Conservation (phyloP, 2,329 filamentous ascomycete species). For the Fusarium tanahbumbuense region DNA sequence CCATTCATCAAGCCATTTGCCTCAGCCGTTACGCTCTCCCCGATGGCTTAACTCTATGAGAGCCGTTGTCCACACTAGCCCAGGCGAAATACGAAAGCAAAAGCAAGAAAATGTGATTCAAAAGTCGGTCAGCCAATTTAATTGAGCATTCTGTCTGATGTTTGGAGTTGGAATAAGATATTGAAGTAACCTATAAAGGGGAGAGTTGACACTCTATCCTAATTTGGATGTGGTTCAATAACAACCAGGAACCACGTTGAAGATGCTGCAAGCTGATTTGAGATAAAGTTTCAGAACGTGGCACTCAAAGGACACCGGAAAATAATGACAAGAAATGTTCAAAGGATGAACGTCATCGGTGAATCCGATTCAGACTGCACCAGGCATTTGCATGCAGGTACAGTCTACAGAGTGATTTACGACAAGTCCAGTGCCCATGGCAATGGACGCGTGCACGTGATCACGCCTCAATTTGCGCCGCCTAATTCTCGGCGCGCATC, state of each 20-base stretch:
- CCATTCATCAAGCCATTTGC: not conserved
- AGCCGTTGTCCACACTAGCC: not conserved
- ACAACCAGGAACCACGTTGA: not conserved
- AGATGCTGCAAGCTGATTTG: not conserved
- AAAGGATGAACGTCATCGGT: not conserved
- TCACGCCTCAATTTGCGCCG: conserved; percentile 47
- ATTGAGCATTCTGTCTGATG: not conserved
- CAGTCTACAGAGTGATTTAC: not conserved
- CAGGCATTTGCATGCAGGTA: not conserved
- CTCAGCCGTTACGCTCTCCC: conserved; percentile 1
- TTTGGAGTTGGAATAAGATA: not conserved
- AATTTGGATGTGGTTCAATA: not conserved
- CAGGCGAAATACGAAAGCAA: not conserved
- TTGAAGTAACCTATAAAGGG: not conserved
- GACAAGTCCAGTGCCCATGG: not conserved
- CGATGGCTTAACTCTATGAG: conserved; percentile 1
- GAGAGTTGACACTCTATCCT: not conserved
- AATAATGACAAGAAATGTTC: not conserved
- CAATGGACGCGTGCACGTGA: conserved; percentile 44
- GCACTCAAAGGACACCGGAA: not conserved
- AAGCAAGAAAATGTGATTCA: not conserved
- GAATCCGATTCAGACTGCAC: not conserved
- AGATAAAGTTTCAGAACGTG: not conserved
- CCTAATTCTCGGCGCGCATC: conserved; percentile 53
- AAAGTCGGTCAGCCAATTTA: not conserved